A percentile compares a stretch with the other conserved stretches of the same genome.
These are phyloP conservation scores for Lactarius vividus DNA, from an alignment of 768 basidiomycete genomes.

Conservation along the genomic window DNA sequence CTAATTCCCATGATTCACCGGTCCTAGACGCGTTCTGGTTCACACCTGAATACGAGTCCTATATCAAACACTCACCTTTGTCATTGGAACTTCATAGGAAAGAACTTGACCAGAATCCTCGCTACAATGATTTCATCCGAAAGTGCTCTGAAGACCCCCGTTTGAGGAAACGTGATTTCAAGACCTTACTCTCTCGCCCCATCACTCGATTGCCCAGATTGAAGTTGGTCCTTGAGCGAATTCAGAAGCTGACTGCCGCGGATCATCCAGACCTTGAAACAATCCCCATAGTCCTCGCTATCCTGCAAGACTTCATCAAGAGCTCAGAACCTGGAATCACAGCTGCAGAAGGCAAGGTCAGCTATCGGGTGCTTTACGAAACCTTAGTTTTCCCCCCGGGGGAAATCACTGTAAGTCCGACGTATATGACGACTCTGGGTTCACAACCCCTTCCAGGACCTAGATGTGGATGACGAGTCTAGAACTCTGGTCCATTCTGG, in stretches of 20 bases:
- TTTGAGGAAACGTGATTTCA: constrained; percentile 70
- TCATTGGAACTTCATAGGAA: constrained; percentile 79
- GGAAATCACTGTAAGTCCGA: constrained; percentile 68
- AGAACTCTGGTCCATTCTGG: constrained; percentile 70
- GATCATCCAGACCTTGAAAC: constrained; percentile 80
- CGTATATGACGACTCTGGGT: constrained; percentile 9
- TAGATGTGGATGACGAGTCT: constrained; percentile 76
- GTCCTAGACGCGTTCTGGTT: constrained; percentile 42
- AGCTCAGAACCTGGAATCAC: constrained; percentile 88
- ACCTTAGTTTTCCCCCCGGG: constrained; percentile 70
- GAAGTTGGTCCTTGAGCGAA: constrained; percentile 67
- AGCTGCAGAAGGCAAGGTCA: constrained; percentile 88
- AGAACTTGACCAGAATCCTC: constrained; percentile 65
- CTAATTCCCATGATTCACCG: constrained; percentile 1
- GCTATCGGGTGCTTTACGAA: constrained; percentile 80
- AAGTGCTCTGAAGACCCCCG: constrained; percentile 60
- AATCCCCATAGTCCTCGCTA: constrained; percentile 65
- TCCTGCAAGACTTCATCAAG: constrained; percentile 72
- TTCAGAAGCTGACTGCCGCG: constrained; percentile 60
- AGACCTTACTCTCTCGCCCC: constrained; percentile 81
- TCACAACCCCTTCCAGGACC: constrained; percentile 50
- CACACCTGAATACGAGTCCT: constrained; percentile 67
- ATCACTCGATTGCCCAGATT: constrained; percentile 86
- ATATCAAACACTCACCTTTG: constrained; percentile 87
- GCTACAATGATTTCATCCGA: constrained; percentile 66